Base-by-base conservation (phyloP, 352 stramenopile species). In the Phytophthora quininea region DNA sequence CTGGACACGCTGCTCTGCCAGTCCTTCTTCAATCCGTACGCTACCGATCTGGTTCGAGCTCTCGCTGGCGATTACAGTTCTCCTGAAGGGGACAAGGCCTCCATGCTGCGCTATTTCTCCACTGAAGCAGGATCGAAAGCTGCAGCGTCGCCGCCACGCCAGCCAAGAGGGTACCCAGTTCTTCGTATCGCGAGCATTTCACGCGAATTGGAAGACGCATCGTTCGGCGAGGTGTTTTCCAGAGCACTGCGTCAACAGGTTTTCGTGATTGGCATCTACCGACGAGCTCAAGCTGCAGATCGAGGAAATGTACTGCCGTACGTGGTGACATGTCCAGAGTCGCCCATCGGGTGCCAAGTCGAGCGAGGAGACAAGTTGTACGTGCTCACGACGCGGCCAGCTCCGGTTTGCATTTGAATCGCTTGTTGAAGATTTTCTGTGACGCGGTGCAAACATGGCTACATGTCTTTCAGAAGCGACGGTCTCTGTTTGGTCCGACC, bases 21-120 rank as follows among this genome's bases (percentile, higher is more conserved):
- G 59, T 86, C 79, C 32, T 88, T 90, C 69, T 90, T 86, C 66
- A 90, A 88, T 30, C 81, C 81, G 61, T 90, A 85, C 65, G 79
- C 78, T 55, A 79, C 84, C 50, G 79, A 88, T 40, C 63, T 90
- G 42, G 62, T 90, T 10, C 77, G 79, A 2, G 73, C 75, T 7
- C 69, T 89, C 15, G 68, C 74, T 8, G 78, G 80, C 6, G 68
- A 86, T 59, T 81, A 79, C 58, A 73, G 76, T 65, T 35, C 52
- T 9, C 6, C 6, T 54, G 24, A 14, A 40, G 56, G 47, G 0
- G 35, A 73, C 30, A 29, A 60, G 5, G 47, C 55, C 12, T 53
- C 38, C 24, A 49, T 55, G 38, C 37, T 49, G 30, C 51, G 53
- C 24, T 54, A 30, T 46, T 52, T 57, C 27, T 53, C 48, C 19